phyloP scores from a whole-genome alignment of 257 asterid species.

The Cordia subcordata region DNA sequence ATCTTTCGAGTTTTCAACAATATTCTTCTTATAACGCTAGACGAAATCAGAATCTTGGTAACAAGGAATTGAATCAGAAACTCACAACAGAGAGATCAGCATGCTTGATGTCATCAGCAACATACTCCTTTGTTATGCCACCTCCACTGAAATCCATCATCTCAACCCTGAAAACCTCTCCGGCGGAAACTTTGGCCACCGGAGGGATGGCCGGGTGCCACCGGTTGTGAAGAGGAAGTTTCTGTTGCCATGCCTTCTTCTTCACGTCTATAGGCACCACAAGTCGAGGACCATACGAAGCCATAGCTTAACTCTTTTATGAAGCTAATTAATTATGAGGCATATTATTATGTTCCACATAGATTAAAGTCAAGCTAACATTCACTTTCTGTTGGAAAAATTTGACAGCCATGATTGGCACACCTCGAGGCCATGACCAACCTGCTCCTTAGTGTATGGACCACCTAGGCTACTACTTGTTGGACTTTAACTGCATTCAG shows the following conservation, averaged over 20 bases:
- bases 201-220: slow-evolving; percentile 88
- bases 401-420: too few species aligned
- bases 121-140: slow-evolving; percentile 49
- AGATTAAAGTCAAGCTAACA: too few species aligned
- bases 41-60: not conserved
- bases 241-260: slow-evolving; percentile 68
- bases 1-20: not conserved
- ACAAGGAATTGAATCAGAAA: slow-evolving; percentile 3
- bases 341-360: too few species aligned
- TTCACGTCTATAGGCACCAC: slow-evolving; percentile 65
- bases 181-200: slow-evolving; percentile 55
- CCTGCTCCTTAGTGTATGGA: too few species aligned
- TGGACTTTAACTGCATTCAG: too few species aligned
- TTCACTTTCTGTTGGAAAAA: too few species aligned
- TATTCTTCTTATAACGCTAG: not conserved
- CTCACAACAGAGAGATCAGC: slow-evolving; percentile 59
- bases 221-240: slow-evolving; percentile 69
- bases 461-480: too few species aligned
- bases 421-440: too few species aligned
- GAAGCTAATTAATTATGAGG: too few species aligned
- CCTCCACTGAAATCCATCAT: slow-evolving; percentile 88
- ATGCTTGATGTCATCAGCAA: slow-evolving; percentile 63
- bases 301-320: slow-evolving; percentile 14
- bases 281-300: slow-evolving; percentile 38
- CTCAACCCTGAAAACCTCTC: slow-evolving; percentile 75